Evolutionary conservation across 805 yeast genomes (phyloP), one percentile per base, ranked within the genome.

Genomic region (Metschnikowia amazonensis): DNA sequence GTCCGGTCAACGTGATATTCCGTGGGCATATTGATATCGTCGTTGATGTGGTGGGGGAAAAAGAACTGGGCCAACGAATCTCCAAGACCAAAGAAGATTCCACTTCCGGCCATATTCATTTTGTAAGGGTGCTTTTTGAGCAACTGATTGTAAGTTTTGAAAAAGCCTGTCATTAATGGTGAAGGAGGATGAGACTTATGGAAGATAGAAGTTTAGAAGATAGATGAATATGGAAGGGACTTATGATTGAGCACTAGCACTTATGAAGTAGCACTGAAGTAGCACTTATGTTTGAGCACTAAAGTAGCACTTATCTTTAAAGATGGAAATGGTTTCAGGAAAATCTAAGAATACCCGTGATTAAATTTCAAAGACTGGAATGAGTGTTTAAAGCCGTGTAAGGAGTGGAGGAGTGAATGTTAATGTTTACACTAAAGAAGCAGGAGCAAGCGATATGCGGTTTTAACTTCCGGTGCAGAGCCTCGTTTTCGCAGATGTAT

Each of bases 21-120:
- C 1, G 61, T 46, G 46, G 38, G 52, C 34, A 30, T 60, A 50
- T 49, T 52, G 29, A 44, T 27, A 16, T 55, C 60, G 34, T 50
- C 61, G 42, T 55, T 53, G 30, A 44, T 40, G 42, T 55, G 58
- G 47, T 62, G 66, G 5, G 74, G 75, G 45, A 70, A 65, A 17
- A 66, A 56, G 21, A 54, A 54, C 51, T 72, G 75, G 2, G 77
- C 78, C 39, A 72, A 53, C 27, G 58, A 60, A 49, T 74, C 78
- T 4, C 77, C 76, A 16, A 53, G 45, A 3, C 81, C 70, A 43
- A 75, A 64, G 11, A 70, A 58, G 35, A 67, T 28, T 21, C 84
- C 84, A 1, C 84, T 78, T 42, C 78, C 68, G 23, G 74, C 40
- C 58, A 80, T 75, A 58, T 81, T 81, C 42, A 83, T 77, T 32